Evolutionary conservation across 2,329 filamentous ascomycete species (phyloP).

Genomic region (Alternaria triticimaculans): DNA sequence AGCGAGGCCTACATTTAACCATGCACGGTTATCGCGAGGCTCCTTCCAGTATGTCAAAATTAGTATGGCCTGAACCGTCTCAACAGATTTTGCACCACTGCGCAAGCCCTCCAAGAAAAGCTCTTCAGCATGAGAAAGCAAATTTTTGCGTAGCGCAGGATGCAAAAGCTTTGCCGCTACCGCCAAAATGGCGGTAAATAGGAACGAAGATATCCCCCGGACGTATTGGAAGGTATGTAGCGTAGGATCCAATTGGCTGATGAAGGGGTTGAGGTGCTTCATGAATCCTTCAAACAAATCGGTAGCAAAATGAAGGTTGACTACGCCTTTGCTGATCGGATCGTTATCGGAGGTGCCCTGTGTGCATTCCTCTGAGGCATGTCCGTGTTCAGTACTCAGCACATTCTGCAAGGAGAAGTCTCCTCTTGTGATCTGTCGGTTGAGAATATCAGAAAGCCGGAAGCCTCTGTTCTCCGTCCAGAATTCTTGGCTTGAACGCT

Average conservation of each 20-base stretch:
- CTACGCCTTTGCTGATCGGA: neutral
- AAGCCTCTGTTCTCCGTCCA: neutral
- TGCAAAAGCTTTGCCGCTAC: neutral
- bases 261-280: constrained; percentile 1
- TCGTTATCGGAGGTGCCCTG: neutral
- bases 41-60: constrained; percentile 17
- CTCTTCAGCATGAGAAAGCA: neutral
- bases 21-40: constrained; percentile 9
- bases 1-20: constrained; percentile 9
- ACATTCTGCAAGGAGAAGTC: neutral
- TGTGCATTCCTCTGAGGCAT: neutral
- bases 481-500: neutral
- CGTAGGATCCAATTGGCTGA: neutral
- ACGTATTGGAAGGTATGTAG: neutral
- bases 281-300: neutral
- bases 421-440: neutral
- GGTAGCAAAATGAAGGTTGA: neutral
- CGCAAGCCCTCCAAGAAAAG: neutral
- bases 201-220: neutral
- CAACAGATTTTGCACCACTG: neutral
- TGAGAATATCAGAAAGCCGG: neutral
- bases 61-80: constrained; percentile 10
- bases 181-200: neutral
- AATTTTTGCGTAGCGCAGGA: neutral
- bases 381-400: neutral